Evolutionary conservation across 805 yeast species (phyloP).

Genomic region (Monosporozyma unispora): DNA sequence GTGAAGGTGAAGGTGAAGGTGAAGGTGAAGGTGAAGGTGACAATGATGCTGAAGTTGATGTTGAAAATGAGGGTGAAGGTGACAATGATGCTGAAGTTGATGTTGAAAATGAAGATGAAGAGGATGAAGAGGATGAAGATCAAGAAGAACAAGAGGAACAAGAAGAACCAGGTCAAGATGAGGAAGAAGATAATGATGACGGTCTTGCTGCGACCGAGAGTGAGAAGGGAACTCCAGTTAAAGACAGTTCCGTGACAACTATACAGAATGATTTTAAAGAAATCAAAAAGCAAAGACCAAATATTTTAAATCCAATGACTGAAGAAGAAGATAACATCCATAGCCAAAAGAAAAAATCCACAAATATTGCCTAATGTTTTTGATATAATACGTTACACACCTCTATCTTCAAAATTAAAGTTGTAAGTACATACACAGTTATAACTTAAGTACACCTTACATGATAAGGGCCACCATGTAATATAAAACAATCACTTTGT

Average conservation of each 20-base stretch:
- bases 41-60: constrained; percentile 1
- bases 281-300: neutral
- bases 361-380: neutral
- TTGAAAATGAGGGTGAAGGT: constrained; percentile 4
- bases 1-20: constrained; percentile 9
- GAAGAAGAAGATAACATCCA: neutral
- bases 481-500: neutral
- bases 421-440: neutral
- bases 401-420: too few species aligned
- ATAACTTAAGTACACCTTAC: neutral
- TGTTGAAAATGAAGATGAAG: neutral
- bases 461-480: neutral
- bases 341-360: neutral
- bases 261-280: neutral
- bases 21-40: constrained; percentile 2
- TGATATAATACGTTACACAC: too few species aligned
- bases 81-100: neutral
- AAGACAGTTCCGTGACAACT: neutral
- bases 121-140: constrained; percentile 3
- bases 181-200: neutral
- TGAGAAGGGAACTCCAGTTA: neutral
- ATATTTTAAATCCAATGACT: neutral
- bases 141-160: constrained; percentile 2
- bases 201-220: neutral
- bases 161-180: neutral